Evolutionary conservation across 78 protist species (phyloP).

Genomic region (Chrysochromulina parva): DNA sequence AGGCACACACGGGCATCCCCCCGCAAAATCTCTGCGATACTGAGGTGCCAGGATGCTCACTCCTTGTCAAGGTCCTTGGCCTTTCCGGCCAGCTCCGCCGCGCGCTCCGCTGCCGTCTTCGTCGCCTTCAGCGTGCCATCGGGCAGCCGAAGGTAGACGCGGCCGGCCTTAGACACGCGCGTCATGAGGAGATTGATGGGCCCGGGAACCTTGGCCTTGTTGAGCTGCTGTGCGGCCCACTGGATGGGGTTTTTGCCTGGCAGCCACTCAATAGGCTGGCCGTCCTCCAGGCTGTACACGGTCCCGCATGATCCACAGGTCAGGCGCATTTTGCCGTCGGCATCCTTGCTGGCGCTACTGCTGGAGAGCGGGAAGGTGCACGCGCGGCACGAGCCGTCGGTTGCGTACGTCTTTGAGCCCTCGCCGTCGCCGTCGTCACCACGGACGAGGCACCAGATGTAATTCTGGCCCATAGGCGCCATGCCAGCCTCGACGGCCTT

Average conservation of each 20-base stretch:
- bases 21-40: too few relatives aligned
- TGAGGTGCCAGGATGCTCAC: too few relatives aligned
- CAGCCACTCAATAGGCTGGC: not conserved
- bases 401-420: not conserved
- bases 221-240: not conserved
- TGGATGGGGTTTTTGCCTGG: not conserved
- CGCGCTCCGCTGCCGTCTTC: too few relatives aligned
- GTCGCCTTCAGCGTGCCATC: too few relatives aligned
- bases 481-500: not conserved
- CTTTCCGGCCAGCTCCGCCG: too few relatives aligned
- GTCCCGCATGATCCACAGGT: not conserved
- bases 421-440: not conserved
- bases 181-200: not conserved
- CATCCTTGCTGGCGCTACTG: not conserved
- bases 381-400: not conserved
- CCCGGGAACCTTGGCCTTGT: not conserved
- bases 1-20: too few relatives aligned
- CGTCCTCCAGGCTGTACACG: not conserved
- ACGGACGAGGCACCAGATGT: not conserved
- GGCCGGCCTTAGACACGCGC: not conserved
- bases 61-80: too few relatives aligned
- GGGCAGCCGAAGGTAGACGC: not conserved
- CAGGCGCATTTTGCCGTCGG: not conserved
- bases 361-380: not conserved
- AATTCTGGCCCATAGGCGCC: not conserved